Evolutionary conservation across 345 rosid genomes (phyloP).

Genomic region (Fremontodendron californicum): DNA sequence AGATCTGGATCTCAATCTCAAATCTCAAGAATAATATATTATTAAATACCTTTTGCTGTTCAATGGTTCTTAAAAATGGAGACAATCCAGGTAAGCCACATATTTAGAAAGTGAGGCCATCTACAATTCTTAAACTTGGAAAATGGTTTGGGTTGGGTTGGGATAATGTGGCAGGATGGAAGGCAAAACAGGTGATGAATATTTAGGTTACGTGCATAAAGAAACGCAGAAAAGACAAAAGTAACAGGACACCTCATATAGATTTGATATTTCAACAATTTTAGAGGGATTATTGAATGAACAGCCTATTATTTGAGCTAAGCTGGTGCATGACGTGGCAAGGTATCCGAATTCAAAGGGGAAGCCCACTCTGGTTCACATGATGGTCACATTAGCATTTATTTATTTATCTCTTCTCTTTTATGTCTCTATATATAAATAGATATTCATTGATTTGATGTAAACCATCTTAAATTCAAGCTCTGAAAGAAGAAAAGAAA

Average conservation of each 20-base stretch:
- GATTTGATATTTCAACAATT: neutral
- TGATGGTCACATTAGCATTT: conserved; percentile 19
- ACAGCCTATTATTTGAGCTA: conserved; percentile 17
- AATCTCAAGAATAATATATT: conserved; percentile 19
- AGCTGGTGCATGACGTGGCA: conserved; percentile 31
- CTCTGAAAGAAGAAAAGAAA: neutral
- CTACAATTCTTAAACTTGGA: neutral
- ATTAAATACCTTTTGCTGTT: conserved; percentile 6
- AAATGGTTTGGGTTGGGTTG: neutral
- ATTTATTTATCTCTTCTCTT: neutral
- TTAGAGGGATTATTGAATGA: conserved; percentile 4
- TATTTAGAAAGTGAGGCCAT: neutral
- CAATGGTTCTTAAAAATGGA: neutral
- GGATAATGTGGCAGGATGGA: conserved; percentile 46
- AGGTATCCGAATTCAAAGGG: conserved; percentile 22
- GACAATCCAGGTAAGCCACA: conserved; percentile 18
- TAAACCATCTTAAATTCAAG: conserved; percentile 17
- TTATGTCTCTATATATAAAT: conserved; percentile 17
- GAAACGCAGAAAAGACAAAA: conserved; percentile 25
- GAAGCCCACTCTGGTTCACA: conserved; percentile 22
- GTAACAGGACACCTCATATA: conserved; percentile 36
- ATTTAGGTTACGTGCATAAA: conserved; percentile 21
- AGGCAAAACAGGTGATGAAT: conserved; percentile 43
- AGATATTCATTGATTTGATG: neutral
- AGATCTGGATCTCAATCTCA: conserved; percentile 41